Evolutionary conservation across 495 filamentous ascomycete genomes (phyloP).

Genomic region (Choiromyces venosus): DNA sequence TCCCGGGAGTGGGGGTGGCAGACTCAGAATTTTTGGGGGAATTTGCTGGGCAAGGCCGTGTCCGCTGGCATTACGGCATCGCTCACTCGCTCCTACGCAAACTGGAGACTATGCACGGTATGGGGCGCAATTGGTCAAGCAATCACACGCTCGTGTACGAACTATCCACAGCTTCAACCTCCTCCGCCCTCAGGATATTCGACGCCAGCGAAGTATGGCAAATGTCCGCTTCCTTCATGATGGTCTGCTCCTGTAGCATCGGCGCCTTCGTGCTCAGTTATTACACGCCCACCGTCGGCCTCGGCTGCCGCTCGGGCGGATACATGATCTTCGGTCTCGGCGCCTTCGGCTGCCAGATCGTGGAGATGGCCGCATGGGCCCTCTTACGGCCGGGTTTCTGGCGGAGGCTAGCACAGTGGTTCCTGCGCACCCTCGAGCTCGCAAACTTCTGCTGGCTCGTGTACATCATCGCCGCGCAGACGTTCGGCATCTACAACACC

Average conservation of each 20-base stretch:
- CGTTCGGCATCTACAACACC: constrained; percentile 21
- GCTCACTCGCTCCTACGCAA: constrained; percentile 48
- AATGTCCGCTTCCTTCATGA: constrained; percentile 40
- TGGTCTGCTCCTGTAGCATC: constrained; percentile 41
- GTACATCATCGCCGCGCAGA: constrained; percentile 24
- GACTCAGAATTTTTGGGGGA: constrained; percentile 41
- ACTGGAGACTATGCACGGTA: constrained; percentile 41
- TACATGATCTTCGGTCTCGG: constrained; percentile 48
- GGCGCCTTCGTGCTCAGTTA: constrained; percentile 48
- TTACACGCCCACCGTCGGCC: constrained; percentile 49
- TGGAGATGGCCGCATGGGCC: constrained; percentile 23
- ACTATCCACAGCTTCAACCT: background rate
- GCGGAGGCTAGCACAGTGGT: background rate
- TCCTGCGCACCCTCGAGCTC: constrained; percentile 13
- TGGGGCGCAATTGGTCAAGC: constrained; percentile 9
- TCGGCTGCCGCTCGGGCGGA: constrained; percentile 50
- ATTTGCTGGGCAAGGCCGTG: constrained; percentile 51
- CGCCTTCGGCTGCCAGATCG: constrained; percentile 37
- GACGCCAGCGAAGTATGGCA: constrained; percentile 48
- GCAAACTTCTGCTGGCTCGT: constrained; percentile 19
- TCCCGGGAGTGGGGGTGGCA: background rate
- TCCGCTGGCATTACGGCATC: constrained; percentile 47
- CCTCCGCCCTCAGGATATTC: constrained; percentile 31
- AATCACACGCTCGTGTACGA: background rate
- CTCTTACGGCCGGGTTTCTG: background rate